Base-by-base conservation (phyloP, 345 rosid genomes). In the Heritiera littoralis region DNA sequence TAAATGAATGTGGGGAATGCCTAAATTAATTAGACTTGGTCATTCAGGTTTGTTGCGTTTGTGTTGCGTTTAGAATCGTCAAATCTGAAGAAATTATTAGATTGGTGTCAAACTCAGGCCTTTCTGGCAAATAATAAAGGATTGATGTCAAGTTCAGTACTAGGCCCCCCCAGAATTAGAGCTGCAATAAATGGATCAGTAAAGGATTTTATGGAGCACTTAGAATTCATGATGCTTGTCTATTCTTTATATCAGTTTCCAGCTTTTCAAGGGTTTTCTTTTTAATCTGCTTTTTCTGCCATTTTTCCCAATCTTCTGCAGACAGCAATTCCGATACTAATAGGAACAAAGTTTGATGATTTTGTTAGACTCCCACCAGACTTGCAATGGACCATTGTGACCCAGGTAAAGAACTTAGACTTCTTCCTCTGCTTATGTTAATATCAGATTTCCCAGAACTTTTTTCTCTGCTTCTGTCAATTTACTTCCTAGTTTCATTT, bases 331-430 rank as follows among this genome's bases (percentile, higher is more conserved):
- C 99, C 99, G 51, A 86, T 96, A 77, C 60, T 96, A 79, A 89
- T 96, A 74, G 99, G 99, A 77, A 94, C 98, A 80, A 96, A 96
- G 80, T 96, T 96, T 74, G 99, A 96, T 85, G 97, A 94, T 78
- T 96, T 96, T 65, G 92, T 92, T 28, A 84, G 67, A 58, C 94
- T 96, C 30, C 99, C 99, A 40, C 95, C 93, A 8, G 90, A 96
- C 86, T 86, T 96, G 80, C 99, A 96, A 74, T 93, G 94, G 97
- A 85, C 99, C 0, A 92, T 96, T 67, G 86, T 87, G 9, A 93
- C 95, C 63, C 98, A 95, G 98, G 99, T 95, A 88, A 5, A 9
- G 32, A 23, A 46, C 18, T 69, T 69, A 2, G 14, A 45, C 28
- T 35, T 3, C 0, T 70, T 14, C 10, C 23, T 68, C 23, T 63